A percentile compares a stretch with the other conserved stretches of the same genome.
Conservation (phyloP, 148 eudicot species). For the Rhododendron vialii region DNA sequence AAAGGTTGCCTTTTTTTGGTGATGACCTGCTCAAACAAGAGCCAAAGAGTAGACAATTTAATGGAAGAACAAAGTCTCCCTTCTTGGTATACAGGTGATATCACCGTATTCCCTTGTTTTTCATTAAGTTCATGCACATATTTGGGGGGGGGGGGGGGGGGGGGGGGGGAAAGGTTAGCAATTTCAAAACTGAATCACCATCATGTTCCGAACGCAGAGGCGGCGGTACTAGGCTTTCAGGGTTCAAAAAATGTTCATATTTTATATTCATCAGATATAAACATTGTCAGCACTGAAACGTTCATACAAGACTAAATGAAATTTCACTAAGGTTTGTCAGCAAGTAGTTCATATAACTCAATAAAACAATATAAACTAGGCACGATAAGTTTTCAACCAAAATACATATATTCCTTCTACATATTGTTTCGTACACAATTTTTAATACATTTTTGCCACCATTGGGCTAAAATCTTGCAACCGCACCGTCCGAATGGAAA, state of each 20-base stretch:
- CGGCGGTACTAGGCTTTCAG: not conserved
- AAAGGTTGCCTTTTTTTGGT: not conserved
- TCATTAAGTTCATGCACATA: not conserved
- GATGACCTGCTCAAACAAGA: not conserved
- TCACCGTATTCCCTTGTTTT: not conserved
- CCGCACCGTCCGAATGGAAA: not conserved
- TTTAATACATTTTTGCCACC: not conserved
- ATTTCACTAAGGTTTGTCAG: no score
- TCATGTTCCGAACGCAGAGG: not conserved
- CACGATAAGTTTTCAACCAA: not conserved
- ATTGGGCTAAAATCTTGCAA: not conserved
- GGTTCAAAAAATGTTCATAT: not conserved
- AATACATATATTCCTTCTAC: not conserved
- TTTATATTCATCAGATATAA: no score
- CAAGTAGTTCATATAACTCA: not conserved
- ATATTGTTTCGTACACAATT: no score
- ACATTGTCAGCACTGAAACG: not conserved
- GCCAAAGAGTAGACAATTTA: not conserved
- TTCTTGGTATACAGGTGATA: not conserved
- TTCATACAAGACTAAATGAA: not conserved
- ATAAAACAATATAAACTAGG: not conserved
- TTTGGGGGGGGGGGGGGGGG: not conserved
- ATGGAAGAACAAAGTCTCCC: not conserved
- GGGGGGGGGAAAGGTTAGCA: not conserved
- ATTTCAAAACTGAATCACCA: not conserved